Percentiles rank a stretch among this genome's conserved stretches.
Conservation (phyloP, 2,329 filamentous ascomycete genomes). For the Catunica adiposa region DNA sequence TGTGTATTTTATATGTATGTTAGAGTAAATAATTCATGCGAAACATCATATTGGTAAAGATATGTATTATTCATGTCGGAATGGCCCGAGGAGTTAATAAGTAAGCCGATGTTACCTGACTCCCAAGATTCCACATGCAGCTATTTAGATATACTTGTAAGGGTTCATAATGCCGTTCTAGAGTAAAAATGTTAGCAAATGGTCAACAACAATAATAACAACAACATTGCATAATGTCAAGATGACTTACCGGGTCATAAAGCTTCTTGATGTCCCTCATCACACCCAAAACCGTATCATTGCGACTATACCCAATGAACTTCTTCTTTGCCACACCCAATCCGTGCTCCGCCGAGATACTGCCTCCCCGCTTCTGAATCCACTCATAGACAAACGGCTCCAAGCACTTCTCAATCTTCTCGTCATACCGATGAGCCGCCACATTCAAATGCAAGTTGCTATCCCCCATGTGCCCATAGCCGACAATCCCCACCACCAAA, state of each 20-base stretch:
- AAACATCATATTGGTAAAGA: no score
- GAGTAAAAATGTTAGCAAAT: neutral
- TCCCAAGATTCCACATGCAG: neutral
- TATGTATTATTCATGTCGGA: no score
- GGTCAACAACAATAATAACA: no score
- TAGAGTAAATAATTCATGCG: no score
- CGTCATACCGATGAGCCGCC: slow-evolving; percentile 65
- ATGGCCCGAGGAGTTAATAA: no score
- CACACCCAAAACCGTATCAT: slow-evolving; percentile 66
- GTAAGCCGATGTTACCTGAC: no score
- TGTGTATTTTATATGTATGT: no score
- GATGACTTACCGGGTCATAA: slow-evolving; percentile 73
- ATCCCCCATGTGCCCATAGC: slow-evolving; percentile 97
- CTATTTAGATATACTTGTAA: slow-evolving; percentile 71
- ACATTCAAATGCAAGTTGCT: slow-evolving; percentile 91
- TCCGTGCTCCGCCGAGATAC: slow-evolving; percentile 93
- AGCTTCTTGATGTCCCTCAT: slow-evolving; percentile 93
- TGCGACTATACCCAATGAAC: slow-evolving; percentile 84
- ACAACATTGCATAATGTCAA: neutral
- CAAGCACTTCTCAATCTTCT: slow-evolving; percentile 67
- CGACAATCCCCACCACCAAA: slow-evolving; percentile 66
- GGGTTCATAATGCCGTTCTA: slow-evolving; percentile 98
- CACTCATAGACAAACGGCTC: slow-evolving; percentile 98
- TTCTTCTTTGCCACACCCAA: slow-evolving; percentile 90
- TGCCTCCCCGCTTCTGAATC: slow-evolving; percentile 74